These are phyloP conservation scores for Asterophora parasitica DNA, from an alignment of 768 basidiomycete species.

Conservation along the genomic window DNA sequence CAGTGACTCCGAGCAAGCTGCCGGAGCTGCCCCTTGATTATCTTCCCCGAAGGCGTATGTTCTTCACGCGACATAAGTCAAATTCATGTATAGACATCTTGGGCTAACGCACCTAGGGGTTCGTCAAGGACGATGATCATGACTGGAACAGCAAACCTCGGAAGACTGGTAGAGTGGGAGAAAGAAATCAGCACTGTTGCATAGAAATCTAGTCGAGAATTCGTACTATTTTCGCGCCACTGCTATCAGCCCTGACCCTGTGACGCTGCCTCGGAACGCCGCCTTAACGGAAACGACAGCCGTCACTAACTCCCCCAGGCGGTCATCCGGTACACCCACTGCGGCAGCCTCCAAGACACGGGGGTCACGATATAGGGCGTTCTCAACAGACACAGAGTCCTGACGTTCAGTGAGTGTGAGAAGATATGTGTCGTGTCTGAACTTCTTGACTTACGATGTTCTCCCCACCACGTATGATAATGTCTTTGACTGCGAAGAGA, in stretches of 20 bases:
- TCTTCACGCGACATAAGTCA: constrained; percentile 25
- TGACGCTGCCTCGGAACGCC: constrained; percentile 39
- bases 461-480: constrained; percentile 62
- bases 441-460: constrained; percentile 47
- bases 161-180: constrained; percentile 28
- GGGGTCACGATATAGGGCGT: constrained; percentile 52
- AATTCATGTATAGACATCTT: not conserved
- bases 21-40: constrained; percentile 49
- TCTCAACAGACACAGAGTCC: constrained; percentile 59
- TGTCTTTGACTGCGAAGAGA: constrained; percentile 45
- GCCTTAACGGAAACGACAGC: constrained; percentile 50
- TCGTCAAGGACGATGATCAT: constrained; percentile 48
- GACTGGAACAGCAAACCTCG: constrained; percentile 55
- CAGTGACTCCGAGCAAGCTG: constrained; percentile 39
- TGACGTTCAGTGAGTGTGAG: constrained; percentile 17
- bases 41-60: constrained; percentile 55
- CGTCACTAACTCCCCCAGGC: constrained; percentile 57
- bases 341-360: constrained; percentile 52
- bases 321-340: constrained; percentile 54
- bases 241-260: constrained; percentile 44
- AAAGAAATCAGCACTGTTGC: not conserved
- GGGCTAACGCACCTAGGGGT: constrained; percentile 33
- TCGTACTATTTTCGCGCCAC: constrained; percentile 38
- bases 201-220: not conserved
- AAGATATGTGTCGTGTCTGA: not conserved